Conservation (phyloP, 352 stramenopile genomes). For the Globisporangium okanoganense region DNA sequence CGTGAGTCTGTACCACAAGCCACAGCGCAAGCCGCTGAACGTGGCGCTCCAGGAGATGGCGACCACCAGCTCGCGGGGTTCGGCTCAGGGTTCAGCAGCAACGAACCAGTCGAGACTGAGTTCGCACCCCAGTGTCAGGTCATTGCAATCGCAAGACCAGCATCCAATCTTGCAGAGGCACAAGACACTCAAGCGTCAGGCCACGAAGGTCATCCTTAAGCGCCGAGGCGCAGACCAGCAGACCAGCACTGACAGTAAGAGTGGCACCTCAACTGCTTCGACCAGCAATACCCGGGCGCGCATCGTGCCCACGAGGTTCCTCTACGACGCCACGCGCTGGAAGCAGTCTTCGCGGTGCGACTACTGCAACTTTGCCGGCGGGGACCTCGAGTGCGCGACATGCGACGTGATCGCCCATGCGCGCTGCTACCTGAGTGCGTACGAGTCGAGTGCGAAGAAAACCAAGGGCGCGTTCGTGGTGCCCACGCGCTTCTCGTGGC, state of each 20-base stretch:
- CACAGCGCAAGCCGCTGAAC: constrained; percentile 29
- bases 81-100: background rate
- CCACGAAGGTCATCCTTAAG: constrained; percentile 16
- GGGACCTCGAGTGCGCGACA: constrained; percentile 59
- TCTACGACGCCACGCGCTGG: constrained; percentile 44
- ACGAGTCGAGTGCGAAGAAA: constrained; percentile 29
- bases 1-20: constrained; percentile 26
- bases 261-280: background rate
- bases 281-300: constrained; percentile 1
- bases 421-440: constrained; percentile 44
- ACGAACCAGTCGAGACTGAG: background rate
- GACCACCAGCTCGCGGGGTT: background rate
- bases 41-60: constrained; percentile 28
- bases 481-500: constrained; percentile 50
- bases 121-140: background rate
- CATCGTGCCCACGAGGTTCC: constrained; percentile 35
- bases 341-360: constrained; percentile 42
- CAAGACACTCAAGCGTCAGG: constrained; percentile 15
- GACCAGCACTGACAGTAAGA: background rate
- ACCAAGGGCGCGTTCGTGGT: constrained; percentile 54
- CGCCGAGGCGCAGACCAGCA: constrained; percentile 1
- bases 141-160: background rate
- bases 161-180: background rate
- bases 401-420: constrained; percentile 68
- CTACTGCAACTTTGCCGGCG: constrained; percentile 56